Evolutionary conservation across 1,139 yeast species (phyloP), one percentile per base, ranked within the genome.

Genomic region (Taphrina communis): DNA sequence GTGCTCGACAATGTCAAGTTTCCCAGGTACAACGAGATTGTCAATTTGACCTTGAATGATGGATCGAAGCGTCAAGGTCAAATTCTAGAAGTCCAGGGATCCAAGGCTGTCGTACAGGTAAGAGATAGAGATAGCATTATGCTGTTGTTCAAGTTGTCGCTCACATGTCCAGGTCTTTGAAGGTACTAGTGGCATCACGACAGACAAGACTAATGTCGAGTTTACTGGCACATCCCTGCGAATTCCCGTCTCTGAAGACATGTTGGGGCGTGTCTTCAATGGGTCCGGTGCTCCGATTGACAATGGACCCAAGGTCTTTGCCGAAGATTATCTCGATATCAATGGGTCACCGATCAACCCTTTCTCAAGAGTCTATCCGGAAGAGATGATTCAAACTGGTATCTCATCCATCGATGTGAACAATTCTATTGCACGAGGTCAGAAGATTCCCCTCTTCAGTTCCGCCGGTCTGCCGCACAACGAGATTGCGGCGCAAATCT

Each of bases 361-460:
- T 66, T 94, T 82, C 79, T 96, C 97, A 65, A 95, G 99, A 83
- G 94, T 94, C 75, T 94, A 95, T 78, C 99, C 99, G 35, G 99
- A 94, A 83, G 99, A 94, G 84, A 94, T 94, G 99, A 94, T 94
- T 76, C 92, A 97, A 69, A 94, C 99, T 38, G 99, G 99, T 85
- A 85, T 94, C 74, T 92, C 97, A 63, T 97, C 99, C 62, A 95
- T 94, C 77, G 99, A 94, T 80, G 93, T 98, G 71, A 94, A 95
- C 99, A 95, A 94, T 82, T 93, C 99, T 55, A 94, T 94, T 84
- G 99, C 99, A 72, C 90, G 99, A 86, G 99, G 99, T 75, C 99
- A 94, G 83, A 95, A 95, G 83, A 94, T 94, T 78, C 99, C 99
- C 67, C 94, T 94, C 80, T 94, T 94, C 83, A 91, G 97, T 69